Conservation (phyloP, 148 eudicot species). For the Rhododendron molle region DNA sequence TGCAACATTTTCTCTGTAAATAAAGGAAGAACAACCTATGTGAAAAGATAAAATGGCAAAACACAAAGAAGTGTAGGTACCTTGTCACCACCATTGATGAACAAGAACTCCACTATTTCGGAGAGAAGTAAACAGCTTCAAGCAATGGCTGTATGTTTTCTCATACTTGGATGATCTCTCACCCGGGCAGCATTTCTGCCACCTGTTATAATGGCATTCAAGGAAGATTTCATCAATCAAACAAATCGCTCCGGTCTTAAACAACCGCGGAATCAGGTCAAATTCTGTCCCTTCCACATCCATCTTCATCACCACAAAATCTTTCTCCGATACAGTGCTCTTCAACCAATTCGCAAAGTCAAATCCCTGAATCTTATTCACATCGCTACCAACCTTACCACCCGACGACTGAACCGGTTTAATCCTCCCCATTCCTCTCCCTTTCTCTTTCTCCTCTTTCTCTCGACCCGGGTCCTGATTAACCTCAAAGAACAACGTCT, state of each 20-base stretch:
- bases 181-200: constrained; percentile 97
- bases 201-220: constrained; percentile 90
- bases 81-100: constrained; percentile 92
- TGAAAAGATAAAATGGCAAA: constrained; percentile 2
- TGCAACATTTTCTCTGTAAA: neutral
- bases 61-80: constrained; percentile 2
- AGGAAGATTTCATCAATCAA: constrained; percentile 90
- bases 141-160: constrained; percentile 77
- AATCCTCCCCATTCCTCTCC: constrained; percentile 89
- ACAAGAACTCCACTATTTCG: constrained; percentile 85
- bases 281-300: constrained; percentile 96
- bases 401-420: constrained; percentile 52
- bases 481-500: constrained; percentile 81
- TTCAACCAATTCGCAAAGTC: constrained; percentile 94
- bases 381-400: constrained; percentile 26
- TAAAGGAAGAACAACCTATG: neutral
- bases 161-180: constrained; percentile 70
- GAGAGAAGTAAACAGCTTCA: constrained; percentile 71
- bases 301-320: constrained; percentile 97
- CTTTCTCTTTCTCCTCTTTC: constrained; percentile 57
- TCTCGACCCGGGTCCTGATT: constrained; percentile 64
- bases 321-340: constrained; percentile 57
- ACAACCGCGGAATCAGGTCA: constrained; percentile 75
- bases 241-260: constrained; percentile 90
- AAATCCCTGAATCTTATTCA: constrained; percentile 67